A percentile compares a stretch with the other conserved stretches of the same genome.
Evolutionary conservation across 768 basidiomycete genomes (phyloP).

Genomic region (Tricholoma terreum): DNA sequence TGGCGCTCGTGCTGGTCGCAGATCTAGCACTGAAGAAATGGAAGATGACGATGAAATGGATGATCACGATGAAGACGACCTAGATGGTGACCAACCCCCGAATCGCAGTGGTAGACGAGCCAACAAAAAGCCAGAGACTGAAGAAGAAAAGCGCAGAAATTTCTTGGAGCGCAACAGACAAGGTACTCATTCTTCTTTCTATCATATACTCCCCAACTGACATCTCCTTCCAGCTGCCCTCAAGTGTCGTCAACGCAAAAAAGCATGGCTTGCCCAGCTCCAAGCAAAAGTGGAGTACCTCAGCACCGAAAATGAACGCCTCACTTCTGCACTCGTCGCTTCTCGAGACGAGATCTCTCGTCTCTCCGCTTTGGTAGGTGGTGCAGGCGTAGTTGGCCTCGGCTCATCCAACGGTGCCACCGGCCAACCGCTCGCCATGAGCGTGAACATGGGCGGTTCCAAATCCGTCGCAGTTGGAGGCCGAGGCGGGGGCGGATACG

Average conservation of each 20-base stretch:
- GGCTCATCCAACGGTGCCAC: constrained; percentile 24
- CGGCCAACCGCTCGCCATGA: constrained; percentile 45
- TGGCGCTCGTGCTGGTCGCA: constrained; percentile 25
- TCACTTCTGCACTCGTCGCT: constrained; percentile 80
- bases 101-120: constrained; percentile 21
- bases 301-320: constrained; percentile 90
- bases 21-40: constrained; percentile 29
- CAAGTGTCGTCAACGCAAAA: constrained; percentile 98
- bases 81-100: constrained; percentile 16
- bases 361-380: constrained; percentile 68
- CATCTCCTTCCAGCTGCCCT: constrained; percentile 67
- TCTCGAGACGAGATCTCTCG: constrained; percentile 92
- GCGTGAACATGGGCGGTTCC: constrained; percentile 32
- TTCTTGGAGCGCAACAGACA: constrained; percentile 97
- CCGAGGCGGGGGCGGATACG: constrained; percentile 37
- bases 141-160: constrained; percentile 96
- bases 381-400: constrained; percentile 50
- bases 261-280: constrained; percentile 91
- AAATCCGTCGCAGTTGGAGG: constrained; percentile 29
- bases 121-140: constrained; percentile 85
- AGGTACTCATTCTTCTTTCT: constrained; percentile 48
- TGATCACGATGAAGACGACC: constrained; percentile 40
- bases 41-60: constrained; percentile 38
- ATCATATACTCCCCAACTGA: neutral
- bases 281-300: constrained; percentile 94